phyloP scores from a whole-genome alignment of 805 yeast genomes.

The Candida jianshihensis region DNA sequence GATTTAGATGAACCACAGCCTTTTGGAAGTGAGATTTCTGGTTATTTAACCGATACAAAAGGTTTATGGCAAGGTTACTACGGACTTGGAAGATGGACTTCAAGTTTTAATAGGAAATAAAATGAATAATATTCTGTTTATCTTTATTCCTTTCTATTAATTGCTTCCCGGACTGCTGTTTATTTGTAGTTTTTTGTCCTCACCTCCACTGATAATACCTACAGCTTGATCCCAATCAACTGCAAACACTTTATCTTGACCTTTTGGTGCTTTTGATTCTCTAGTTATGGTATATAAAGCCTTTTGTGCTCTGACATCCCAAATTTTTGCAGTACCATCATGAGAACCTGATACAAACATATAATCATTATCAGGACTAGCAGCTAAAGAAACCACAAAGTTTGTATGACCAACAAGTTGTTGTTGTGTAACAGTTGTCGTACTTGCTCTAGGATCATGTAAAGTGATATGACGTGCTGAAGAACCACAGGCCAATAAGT shows the following conservation, averaged over 20 bases:
- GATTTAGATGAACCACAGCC: constrained; percentile 30
- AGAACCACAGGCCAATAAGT: constrained; percentile 86
- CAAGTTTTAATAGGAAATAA: not conserved
- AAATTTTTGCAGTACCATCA: constrained; percentile 89
- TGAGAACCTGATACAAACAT: constrained; percentile 90
- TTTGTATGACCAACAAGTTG: constrained; percentile 87
- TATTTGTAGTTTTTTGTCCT: constrained; percentile 87
- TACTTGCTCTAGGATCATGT: constrained; percentile 79
- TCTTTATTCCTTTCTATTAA: not conserved
- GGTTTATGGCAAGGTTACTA: constrained; percentile 77
- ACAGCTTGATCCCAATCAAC: constrained; percentile 73
- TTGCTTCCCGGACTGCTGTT: constrained; percentile 37
- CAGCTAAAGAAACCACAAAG: constrained; percentile 75
- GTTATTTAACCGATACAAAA: constrained; percentile 58
- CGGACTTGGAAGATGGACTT: constrained; percentile 35
- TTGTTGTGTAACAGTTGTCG: constrained; percentile 54
- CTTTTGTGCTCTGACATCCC: constrained; percentile 89
- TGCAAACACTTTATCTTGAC: constrained; percentile 67
- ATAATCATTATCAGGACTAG: constrained; percentile 71
- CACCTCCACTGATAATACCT: constrained; percentile 90
- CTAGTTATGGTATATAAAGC: constrained; percentile 79
- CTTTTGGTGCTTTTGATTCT: constrained; percentile 43
- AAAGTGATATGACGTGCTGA: constrained; percentile 95
- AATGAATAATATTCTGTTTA: not conserved
- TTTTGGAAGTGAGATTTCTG: constrained; percentile 33